Evolutionary conservation across 1,139 yeast species (phyloP).

Genomic region (Magnusiomyces magnusii): DNA sequence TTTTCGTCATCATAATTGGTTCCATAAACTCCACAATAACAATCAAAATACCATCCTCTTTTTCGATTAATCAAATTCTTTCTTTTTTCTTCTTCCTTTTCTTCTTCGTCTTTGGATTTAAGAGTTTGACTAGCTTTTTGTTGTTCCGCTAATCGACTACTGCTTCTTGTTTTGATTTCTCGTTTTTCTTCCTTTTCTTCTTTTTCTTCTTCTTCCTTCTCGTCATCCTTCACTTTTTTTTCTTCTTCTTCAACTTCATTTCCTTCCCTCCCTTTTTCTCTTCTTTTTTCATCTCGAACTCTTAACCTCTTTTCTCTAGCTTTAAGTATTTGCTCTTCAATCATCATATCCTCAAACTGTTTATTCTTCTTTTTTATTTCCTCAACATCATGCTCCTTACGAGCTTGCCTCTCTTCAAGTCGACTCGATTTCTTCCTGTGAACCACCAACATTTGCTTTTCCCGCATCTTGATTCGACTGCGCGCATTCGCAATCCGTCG

Average conservation of each 20-base stretch:
- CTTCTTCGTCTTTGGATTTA: neutral
- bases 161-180: conserved; percentile 4
- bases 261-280: conserved; percentile 7
- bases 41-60: conserved; percentile 37
- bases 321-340: conserved; percentile 14
- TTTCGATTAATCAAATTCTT: conserved; percentile 5
- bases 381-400: conserved; percentile 21
- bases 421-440: conserved; percentile 30
- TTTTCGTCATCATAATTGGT: conserved; percentile 38
- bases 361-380: conserved; percentile 10
- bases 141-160: conserved; percentile 1
- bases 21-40: conserved; percentile 37
- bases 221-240: neutral
- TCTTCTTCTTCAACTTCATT: conserved; percentile 7
- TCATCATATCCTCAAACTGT: conserved; percentile 2
- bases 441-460: conserved; percentile 23
- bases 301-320: conserved; percentile 17
- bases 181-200: neutral
- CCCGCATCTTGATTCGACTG: conserved; percentile 23
- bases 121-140: neutral
- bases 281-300: conserved; percentile 11
- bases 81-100: neutral
- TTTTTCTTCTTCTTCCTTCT: conserved; percentile 5
- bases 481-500: conserved; percentile 22
- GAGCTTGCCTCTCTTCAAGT: conserved; percentile 24